These are phyloP conservation scores for Urochloa ruziziensis DNA, from an alignment of 176 grass and related monocot species.

Conservation along the genomic window DNA sequence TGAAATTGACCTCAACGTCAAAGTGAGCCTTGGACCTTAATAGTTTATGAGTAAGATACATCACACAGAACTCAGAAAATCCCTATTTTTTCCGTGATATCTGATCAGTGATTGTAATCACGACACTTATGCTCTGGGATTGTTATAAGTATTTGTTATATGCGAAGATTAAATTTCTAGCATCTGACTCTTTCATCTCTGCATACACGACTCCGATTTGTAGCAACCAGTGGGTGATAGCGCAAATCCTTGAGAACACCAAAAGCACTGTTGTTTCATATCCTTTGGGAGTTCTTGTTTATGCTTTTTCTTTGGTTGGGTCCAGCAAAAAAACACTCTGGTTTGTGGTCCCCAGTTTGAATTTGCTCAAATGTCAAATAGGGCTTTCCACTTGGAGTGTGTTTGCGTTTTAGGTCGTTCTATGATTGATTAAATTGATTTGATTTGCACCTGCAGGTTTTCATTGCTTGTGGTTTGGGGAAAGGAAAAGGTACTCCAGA, in stretches of 20 bases:
- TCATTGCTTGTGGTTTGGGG: conserved; percentile 73
- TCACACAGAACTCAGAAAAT: neutral
- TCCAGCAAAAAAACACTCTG: neutral
- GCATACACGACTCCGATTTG: neutral
- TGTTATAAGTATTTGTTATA: neutral
- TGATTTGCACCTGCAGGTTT: conserved; percentile 63
- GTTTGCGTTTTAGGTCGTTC: conserved; percentile 9
- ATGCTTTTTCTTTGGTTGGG: neutral
- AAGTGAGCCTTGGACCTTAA: neutral
- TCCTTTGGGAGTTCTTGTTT: neutral
- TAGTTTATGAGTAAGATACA: neutral
- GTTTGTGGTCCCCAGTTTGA: neutral
- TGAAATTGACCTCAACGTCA: neutral
- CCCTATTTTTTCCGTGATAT: neutral
- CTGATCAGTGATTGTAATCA: neutral
- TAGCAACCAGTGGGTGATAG: neutral
- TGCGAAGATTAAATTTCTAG: neutral
- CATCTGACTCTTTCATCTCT: neutral
- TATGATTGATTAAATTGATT: conserved; percentile 23
- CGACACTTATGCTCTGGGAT: neutral
- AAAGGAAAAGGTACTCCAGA: conserved; percentile 53
- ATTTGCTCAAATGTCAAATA: neutral
- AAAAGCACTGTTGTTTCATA: neutral
- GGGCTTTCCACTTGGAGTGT: neutral
- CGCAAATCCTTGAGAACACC: neutral